A percentile compares a stretch with the other conserved stretches of the same genome.
These are phyloP conservation scores for Podospora comata DNA, from an alignment of 495 filamentous ascomycete genomes.

Conservation along the genomic window DNA sequence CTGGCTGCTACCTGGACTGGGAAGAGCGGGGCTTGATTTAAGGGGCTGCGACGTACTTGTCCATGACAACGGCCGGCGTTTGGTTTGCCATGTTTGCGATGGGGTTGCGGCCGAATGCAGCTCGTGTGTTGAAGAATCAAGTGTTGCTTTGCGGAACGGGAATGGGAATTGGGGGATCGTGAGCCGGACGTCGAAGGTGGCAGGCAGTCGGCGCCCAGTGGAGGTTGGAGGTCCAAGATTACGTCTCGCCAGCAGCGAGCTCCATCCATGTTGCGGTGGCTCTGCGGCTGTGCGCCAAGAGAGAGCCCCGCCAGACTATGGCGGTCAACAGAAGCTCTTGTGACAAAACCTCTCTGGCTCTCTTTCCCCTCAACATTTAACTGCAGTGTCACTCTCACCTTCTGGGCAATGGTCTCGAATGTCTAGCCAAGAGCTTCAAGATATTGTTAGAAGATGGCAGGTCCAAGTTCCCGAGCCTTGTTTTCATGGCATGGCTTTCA, in stretches of 20 bases:
- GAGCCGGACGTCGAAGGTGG: slow-evolving; percentile 12
- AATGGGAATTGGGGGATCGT: slow-evolving; percentile 18
- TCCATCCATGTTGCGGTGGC: slow-evolving; percentile 13
- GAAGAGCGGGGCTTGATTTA: slow-evolving; percentile 25
- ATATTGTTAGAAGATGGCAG: not conserved
- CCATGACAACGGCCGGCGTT: slow-evolving; percentile 99
- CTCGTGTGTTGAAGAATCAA: slow-evolving; percentile 15
- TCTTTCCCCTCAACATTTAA: not conserved
- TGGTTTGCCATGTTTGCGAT: slow-evolving; percentile 76
- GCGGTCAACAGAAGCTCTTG: slow-evolving; percentile 6
- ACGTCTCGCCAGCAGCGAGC: slow-evolving; percentile 27
- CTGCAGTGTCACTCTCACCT: not conserved
- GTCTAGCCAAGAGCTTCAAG: not conserved
- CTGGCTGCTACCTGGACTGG: slow-evolving; percentile 8
- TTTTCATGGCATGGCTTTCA: slow-evolving; percentile 1
- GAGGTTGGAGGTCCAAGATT: slow-evolving; percentile 37
- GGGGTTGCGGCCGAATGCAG: slow-evolving; percentile 26
- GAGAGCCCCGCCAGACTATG: slow-evolving; percentile 20
- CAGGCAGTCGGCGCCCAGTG: slow-evolving; percentile 14
- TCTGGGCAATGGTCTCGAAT: not conserved
- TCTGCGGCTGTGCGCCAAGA: slow-evolving; percentile 26
- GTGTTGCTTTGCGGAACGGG: slow-evolving; percentile 7
- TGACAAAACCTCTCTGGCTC: not conserved
- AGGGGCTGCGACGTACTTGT: slow-evolving; percentile 74
- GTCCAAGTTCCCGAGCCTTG: not conserved